phyloP scores from a whole-genome alignment of 495 filamentous ascomycete genomes.

The Talaromyces wortmannii region DNA sequence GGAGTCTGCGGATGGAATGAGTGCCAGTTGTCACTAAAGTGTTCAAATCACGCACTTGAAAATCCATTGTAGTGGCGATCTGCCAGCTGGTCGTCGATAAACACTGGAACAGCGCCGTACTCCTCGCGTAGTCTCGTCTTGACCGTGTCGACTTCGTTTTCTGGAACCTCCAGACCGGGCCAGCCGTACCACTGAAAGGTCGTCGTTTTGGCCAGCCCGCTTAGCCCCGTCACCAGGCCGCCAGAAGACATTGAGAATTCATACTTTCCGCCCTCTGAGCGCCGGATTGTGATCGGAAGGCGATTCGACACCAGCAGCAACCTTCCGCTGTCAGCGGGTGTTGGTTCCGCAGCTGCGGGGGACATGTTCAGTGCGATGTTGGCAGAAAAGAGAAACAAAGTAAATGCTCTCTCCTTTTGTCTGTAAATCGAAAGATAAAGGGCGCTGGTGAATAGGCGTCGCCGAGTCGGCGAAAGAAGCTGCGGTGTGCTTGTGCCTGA shows the following conservation, averaged over 20 bases:
- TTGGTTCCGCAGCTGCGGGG: background rate
- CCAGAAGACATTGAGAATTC: conserved; percentile 93
- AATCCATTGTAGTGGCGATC: conserved; percentile 85
- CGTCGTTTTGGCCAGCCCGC: conserved; percentile 81
- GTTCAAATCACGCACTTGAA: conserved; percentile 53
- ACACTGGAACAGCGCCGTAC: conserved; percentile 68
- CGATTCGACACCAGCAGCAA: conserved; percentile 90
- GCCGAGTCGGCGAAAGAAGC: no score
- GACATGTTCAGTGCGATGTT: background rate
- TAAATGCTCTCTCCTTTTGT: background rate
- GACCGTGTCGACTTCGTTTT: conserved; percentile 57
- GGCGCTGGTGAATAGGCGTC: no score
- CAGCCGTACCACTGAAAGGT: conserved; percentile 98
- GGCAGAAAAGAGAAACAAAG: background rate
- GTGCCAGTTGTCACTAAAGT: no score
- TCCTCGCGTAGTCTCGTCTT: conserved; percentile 63
- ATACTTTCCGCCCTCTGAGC: conserved; percentile 75
- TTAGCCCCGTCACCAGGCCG: conserved; percentile 84
- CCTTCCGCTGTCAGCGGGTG: conserved; percentile 7
- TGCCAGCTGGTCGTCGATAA: conserved; percentile 70
- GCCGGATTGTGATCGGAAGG: conserved; percentile 91
- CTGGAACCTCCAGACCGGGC: conserved; percentile 83
- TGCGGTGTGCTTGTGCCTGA: background rate
- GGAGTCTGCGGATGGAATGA: conserved; percentile 53
- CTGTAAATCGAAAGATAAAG: no score